Evolutionary conservation across 768 basidiomycete genomes (phyloP), one percentile per base, ranked within the genome.

Genomic region (Gyrodon lividus): DNA sequence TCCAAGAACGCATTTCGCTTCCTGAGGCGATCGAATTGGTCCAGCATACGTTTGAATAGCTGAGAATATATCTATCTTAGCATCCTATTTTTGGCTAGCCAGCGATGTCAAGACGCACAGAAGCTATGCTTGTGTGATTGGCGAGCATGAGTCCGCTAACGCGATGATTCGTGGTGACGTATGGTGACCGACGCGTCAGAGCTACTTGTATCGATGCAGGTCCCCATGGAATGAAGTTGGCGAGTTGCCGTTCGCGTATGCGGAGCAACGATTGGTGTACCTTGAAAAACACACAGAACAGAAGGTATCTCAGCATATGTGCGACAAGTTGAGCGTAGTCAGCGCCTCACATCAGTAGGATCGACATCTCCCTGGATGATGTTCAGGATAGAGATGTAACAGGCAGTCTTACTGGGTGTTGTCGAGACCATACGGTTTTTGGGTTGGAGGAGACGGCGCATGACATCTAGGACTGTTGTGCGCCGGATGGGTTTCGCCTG

Each of bases 321-420:
- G 30, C 2, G 10, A 28, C n/a, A 17, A 34, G 34, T 24, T 24
- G 34, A 28, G 24, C 17, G 20, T 20, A 13, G 46, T 46, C 41
- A 50, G 19, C 42, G 20, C 31, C 59, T 55, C 65, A 95, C 96
- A 69, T 98, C 97, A 16, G 92, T 96, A 2, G 97, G 95, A 65
- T 99, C 97, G 5, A 99, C 94, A 58, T 99, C 95, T 17, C 96
- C 96, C 70, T 97, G 93, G 49, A 99, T 99, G 66, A 99, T 97
- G 70, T 98, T 98, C 60, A 99, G 77, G 60, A 94, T 95, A 22
- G 94, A 97, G 63, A 99, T 95, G 70, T 98, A 99, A 65, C 97
- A 98, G 0, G 91, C 87, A 0, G 88, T 87, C 68, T 91, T 92
- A 68, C 87, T 90, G 6, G 89, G 89, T n/a, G 81, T 82, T 5